Conservation (phyloP, 352 stramenopile species). For the Globisporangium perplexum region DNA sequence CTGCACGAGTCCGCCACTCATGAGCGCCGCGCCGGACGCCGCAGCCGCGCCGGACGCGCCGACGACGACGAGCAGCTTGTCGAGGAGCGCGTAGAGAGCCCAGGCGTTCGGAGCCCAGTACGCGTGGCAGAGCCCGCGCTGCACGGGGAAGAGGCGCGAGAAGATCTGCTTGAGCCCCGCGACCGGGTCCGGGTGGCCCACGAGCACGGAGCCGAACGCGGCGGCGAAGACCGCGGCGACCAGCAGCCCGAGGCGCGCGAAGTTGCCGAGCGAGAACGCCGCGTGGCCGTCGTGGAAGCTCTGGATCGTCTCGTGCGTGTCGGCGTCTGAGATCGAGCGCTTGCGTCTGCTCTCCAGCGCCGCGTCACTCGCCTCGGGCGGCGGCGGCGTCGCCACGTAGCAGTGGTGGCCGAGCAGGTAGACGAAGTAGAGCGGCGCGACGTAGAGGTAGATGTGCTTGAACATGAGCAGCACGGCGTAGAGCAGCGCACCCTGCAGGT, state of each 20-base stretch:
- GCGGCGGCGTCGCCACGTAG: slow-evolving; percentile 38
- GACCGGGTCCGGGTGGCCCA: slow-evolving; percentile 37
- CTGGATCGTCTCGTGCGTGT: slow-evolving; percentile 64
- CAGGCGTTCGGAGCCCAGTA: slow-evolving; percentile 99
- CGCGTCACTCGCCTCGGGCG: slow-evolving; percentile 5
- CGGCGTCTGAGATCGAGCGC: slow-evolving; percentile 66
- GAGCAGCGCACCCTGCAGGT: slow-evolving; percentile 83
- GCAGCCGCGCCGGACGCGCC: slow-evolving; percentile 19
- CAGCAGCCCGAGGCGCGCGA: slow-evolving; percentile 79
- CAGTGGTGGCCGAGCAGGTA: slow-evolving; percentile 93
- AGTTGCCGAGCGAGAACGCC: slow-evolving; percentile 54
- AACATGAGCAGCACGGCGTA: slow-evolving; percentile 94
- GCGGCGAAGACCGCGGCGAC: slow-evolving; percentile 80
- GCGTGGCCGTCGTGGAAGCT: slow-evolving; percentile 49
- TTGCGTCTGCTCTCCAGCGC: slow-evolving; percentile 19
- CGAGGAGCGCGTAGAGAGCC: slow-evolving; percentile 92
- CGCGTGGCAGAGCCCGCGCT: slow-evolving; percentile 94
- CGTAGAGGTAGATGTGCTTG: slow-evolving; percentile 97
- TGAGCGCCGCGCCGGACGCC: slow-evolving; percentile 39
- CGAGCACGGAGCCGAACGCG: slow-evolving; percentile 76
- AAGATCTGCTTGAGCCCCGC: slow-evolving; percentile 85
- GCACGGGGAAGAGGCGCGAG: slow-evolving; percentile 94
- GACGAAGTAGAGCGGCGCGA: slow-evolving; percentile 95
- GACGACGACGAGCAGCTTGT: slow-evolving; percentile 73
- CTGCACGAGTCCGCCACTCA: slow-evolving; percentile 83